Evolutionary conservation across 352 stramenopile genomes (phyloP).

Genomic region (Globisporangium iwayamae): DNA sequence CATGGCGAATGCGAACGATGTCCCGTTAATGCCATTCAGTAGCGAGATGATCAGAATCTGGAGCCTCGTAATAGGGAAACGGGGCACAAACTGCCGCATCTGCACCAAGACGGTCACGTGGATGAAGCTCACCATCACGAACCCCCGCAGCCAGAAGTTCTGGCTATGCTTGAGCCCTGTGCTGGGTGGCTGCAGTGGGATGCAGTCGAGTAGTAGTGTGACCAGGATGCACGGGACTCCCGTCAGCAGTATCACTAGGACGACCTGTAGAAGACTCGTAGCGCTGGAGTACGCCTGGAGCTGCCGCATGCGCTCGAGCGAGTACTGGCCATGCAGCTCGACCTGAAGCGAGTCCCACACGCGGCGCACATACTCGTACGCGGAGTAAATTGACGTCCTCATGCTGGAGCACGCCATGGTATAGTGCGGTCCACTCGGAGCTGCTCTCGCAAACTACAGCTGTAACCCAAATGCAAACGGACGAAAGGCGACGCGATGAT

Average conservation of each 20-base stretch:
- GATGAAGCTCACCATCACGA: background rate
- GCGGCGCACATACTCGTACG: background rate
- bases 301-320: conserved; percentile 5
- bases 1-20: conserved; percentile 5
- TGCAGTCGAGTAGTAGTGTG: background rate
- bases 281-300: background rate
- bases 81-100: background rate
- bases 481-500: too few relatives aligned
- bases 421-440: background rate
- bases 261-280: background rate
- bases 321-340: conserved; percentile 12
- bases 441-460: too few relatives aligned
- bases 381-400: background rate
- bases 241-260: background rate
- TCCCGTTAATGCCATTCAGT: background rate
- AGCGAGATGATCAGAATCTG: background rate
- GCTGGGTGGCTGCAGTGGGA: conserved; percentile 3
- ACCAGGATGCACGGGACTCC: conserved; percentile 1
- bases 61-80: background rate
- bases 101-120: background rate
- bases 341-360: conserved; percentile 7
- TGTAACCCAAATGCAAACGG: too few relatives aligned
- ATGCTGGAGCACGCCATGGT: background rate
- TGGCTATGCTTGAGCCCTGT: background rate
- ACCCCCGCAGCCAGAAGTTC: background rate